Evolutionary conservation across 2,329 filamentous ascomycete genomes (phyloP), one percentile per base, ranked within the genome.

Genomic region (Lojkania enalia): DNA sequence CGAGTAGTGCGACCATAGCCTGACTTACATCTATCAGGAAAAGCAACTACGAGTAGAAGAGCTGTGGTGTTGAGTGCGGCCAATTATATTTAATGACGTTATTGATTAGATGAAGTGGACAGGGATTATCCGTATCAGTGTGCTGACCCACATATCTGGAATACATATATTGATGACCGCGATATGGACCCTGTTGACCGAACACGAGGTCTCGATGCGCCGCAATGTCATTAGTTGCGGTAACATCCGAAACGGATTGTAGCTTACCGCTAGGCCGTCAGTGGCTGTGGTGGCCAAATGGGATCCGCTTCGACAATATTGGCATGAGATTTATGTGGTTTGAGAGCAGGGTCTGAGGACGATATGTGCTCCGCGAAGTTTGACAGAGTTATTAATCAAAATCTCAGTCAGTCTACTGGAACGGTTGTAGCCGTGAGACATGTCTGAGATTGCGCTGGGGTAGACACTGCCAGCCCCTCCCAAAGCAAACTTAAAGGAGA

Each of bases 111-210:
- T 5, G 12, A 12, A 32, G 18, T 14, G 9, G 21, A 36, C 31
- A 38, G 23, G 35, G 25, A 20, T 21, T 15, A 15, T 11, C 30
- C 30, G 9, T 7, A 20, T 27, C 20, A 27, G 7, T 7, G 21
- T 38, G 41, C 35, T 44, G 18, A 30, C 39, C 40, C 40, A 43
- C 20, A 16, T 25, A 37, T 37, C 32, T 30, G 40, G 23, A 29
- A 31, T 18, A 13, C 25, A 35, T 14, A 7, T 7, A 15, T 20
- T 39, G 40, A 38, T 39, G 35, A 44, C 19, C 6, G 33, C 35
- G 39, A 37, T 44, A 15, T 44, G 33, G 13, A 44, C 39, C 35
- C 41, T 35, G 31, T 37, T 9, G 33, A 4, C 41, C 41, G 41
- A 44, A 44, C 35, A 44, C 41, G 41, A 44, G 23, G 16, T 6